These are phyloP conservation scores for Salix purpurea DNA, from an alignment of 345 rosid species.

Conservation along the genomic window DNA sequence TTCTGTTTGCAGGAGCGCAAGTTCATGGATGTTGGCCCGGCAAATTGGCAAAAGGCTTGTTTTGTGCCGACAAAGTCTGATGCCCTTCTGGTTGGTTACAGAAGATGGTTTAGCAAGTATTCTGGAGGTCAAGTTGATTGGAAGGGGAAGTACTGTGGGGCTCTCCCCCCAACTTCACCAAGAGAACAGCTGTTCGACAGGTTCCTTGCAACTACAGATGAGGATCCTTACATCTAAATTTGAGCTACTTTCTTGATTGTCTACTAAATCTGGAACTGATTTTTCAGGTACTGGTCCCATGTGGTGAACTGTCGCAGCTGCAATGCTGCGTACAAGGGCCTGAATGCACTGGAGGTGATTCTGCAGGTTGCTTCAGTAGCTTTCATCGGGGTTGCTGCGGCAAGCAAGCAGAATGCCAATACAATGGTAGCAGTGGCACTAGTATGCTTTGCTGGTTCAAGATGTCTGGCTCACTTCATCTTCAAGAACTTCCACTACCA, in stretches of 20 bases:
- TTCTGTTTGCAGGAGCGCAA: conserved; percentile 58
- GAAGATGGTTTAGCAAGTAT: conserved; percentile 75
- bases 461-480: conserved; percentile 73
- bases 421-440: conserved; percentile 44
- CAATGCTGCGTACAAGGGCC: conserved; percentile 53
- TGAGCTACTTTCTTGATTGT: background rate
- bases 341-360: conserved; percentile 49
- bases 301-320: conserved; percentile 87
- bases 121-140: conserved; percentile 61
- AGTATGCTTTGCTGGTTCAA: conserved; percentile 67
- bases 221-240: background rate
- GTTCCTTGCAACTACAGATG: background rate
- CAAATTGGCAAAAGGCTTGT: conserved; percentile 86
- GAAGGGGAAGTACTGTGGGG: conserved; percentile 60
- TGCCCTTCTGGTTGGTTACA: conserved; percentile 62
- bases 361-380: conserved; percentile 54
- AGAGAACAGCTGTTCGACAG: conserved; percentile 78
- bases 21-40: conserved; percentile 57
- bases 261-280: background rate
- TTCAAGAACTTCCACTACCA: conserved; percentile 68
- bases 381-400: conserved; percentile 51
- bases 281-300: conserved; percentile 29
- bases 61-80: conserved; percentile 78
- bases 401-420: conserved; percentile 49
- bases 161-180: conserved; percentile 65